Evolutionary conservation across 2,329 filamentous ascomycete species (phyloP), one percentile per base, ranked within the genome.

Genomic region (Spiromastix sp.): DNA sequence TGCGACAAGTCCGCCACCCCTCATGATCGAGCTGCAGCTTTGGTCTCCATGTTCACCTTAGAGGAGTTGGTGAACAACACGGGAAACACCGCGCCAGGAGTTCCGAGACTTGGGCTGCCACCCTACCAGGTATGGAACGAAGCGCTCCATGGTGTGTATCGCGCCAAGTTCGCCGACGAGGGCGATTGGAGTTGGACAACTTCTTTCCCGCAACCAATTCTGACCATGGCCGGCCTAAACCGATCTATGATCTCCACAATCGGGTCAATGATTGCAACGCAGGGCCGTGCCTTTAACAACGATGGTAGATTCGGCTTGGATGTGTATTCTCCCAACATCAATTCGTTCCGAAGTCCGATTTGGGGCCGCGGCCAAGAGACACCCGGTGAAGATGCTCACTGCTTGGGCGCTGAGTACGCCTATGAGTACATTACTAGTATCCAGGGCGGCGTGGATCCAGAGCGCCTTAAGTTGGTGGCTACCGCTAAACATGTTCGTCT

Each of bases 301-400:
- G 65, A 52, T 9, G 68, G 67, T 4, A 55, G 63, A 9, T 64
- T 67, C 2, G 71, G 30, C 10, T 3, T 57, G 6, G 50, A 56
- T 30, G 48, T 47, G 7, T 57, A 55, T 33, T 77, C 78, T 0
- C 78, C 78, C 0, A 80, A 81, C 47, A 76, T 81, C 52, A 81
- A 80, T 46, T 67, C 72, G 0, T 81, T 72, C 57, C 68, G 68
- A 24, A 74, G 79, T 47, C 75, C 76, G 0, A 60, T 77, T 16
- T 77, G 74, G 75, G 75, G 75, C 1, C 61, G 75, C 6, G 75
- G 74, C 0, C 65, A 70, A 42, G 72, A 79, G 47, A 77, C 74
- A 0, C 73, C 74, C 0, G 72, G 72, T 4, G 73, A 76, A 48
- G 72, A 77, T 42, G 57, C 67, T 0, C 61, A 66, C 32, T 64